Evolutionary conservation across 2,329 filamentous ascomycete species (phyloP).

Genomic region (Monilinia polystroma): DNA sequence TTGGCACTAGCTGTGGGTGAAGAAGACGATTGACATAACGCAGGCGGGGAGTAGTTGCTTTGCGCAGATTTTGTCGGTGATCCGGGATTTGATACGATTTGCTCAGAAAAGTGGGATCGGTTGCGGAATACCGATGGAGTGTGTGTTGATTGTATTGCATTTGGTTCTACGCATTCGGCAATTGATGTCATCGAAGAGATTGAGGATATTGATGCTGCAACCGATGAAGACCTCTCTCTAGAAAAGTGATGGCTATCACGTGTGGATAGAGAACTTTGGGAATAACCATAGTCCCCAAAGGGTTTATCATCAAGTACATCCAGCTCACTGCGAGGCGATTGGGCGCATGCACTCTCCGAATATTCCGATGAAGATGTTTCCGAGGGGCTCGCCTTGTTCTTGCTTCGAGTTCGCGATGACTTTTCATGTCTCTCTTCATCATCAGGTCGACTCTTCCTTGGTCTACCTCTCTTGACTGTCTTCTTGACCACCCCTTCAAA

Average conservation of each 20-base stretch:
- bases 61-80: slow-evolving; percentile 52
- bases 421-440: slow-evolving; percentile 53
- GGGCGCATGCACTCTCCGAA: slow-evolving; percentile 56
- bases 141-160: slow-evolving; percentile 34
- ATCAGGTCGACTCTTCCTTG: slow-evolving; percentile 60
- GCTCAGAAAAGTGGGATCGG: slow-evolving; percentile 32
- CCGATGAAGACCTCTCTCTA: slow-evolving; percentile 31
- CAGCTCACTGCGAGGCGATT: slow-evolving; percentile 54
- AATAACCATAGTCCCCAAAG: slow-evolving; percentile 43
- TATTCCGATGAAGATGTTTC: slow-evolving; percentile 54
- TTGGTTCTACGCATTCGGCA: slow-evolving; percentile 38
- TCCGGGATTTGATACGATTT: slow-evolving; percentile 41
- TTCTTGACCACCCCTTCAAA: slow-evolving; percentile 77
- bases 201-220: slow-evolving; percentile 17
- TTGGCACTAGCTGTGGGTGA: slow-evolving; percentile 46
- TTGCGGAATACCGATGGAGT: slow-evolving; percentile 35
- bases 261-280: slow-evolving; percentile 38
- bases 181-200: slow-evolving; percentile 21
- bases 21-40: slow-evolving; percentile 60
- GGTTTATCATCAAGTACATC: slow-evolving; percentile 42
- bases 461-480: slow-evolving; percentile 64
- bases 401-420: slow-evolving; percentile 54
- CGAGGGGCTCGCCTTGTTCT: slow-evolving; percentile 48
- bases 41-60: slow-evolving; percentile 56
- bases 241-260: slow-evolving; percentile 43